Evolutionary conservation across 1,139 yeast species (phyloP).

Genomic region (Insectozyma bohioensis): DNA sequence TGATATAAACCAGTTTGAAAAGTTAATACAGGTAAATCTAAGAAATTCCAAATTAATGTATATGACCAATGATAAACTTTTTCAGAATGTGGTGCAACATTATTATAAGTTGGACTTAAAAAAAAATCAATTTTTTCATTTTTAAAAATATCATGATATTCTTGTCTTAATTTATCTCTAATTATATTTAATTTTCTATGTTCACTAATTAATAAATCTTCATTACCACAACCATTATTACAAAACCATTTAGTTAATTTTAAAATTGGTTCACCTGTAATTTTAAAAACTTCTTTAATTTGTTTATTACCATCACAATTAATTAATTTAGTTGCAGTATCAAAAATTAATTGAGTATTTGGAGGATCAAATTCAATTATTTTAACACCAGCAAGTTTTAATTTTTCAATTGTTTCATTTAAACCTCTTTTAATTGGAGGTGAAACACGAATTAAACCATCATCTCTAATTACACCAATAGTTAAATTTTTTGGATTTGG

Average conservation of each 20-base stretch:
- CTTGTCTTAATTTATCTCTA: conserved; percentile 57
- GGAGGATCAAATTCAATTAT: conserved; percentile 51
- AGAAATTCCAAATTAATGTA: conserved; percentile 64
- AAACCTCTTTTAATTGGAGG: conserved; percentile 56
- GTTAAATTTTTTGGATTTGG: conserved; percentile 42
- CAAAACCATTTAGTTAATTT: conserved; percentile 62
- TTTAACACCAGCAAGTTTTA: conserved; percentile 31
- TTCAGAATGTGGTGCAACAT: conserved; percentile 72
- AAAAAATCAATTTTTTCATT: conserved; percentile 64
- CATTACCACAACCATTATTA: conserved; percentile 58
- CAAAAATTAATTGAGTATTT: conserved; percentile 50
- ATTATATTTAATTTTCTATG: conserved; percentile 46
- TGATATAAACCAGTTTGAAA: conserved; percentile 64
- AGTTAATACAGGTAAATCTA: conserved; percentile 62
- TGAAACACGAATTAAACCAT: conserved; percentile 38
- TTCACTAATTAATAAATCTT: conserved; percentile 39
- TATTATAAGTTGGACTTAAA: conserved; percentile 66
- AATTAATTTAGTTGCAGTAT: conserved; percentile 51
- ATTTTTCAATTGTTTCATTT: conserved; percentile 26
- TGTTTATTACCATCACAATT: conserved; percentile 60
- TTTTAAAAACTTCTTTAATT: conserved; percentile 49
- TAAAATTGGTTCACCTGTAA: conserved; percentile 64
- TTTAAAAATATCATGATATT: conserved; percentile 51
- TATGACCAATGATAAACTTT: conserved; percentile 75
- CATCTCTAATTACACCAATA: conserved; percentile 41